Percentiles rank a stretch among this genome's conserved stretches.
These are phyloP conservation scores for Galeopsis tetrahit DNA, from an alignment of 257 asterid species.

Conservation along the genomic window DNA sequence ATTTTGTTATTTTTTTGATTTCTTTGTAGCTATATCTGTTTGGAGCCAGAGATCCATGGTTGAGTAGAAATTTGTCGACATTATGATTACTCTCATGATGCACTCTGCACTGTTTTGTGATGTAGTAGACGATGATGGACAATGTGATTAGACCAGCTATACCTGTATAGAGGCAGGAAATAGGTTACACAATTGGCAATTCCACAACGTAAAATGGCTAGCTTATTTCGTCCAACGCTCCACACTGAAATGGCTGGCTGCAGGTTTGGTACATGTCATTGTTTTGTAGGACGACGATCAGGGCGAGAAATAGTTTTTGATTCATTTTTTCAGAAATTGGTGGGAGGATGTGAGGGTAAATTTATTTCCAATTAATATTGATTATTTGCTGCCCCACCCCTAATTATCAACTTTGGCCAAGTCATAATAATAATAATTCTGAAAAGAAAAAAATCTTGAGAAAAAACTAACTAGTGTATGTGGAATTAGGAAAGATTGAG, in stretches of 20 bases:
- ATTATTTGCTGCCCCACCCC: neutral
- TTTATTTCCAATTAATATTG: too few species aligned
- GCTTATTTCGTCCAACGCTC: neutral
- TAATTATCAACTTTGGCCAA: neutral
- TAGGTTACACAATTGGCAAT: neutral
- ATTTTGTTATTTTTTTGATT: slow-evolving; percentile 54
- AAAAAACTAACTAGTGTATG: too few species aligned
- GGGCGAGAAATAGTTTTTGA: slow-evolving; percentile 16
- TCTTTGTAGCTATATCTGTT: slow-evolving; percentile 47
- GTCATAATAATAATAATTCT: too few species aligned
- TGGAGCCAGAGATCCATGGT: slow-evolving; percentile 54
- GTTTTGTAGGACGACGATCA: slow-evolving; percentile 31
- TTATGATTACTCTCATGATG: slow-evolving; percentile 16
- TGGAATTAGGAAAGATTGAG: too few species aligned
- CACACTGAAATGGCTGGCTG: slow-evolving; percentile 37
- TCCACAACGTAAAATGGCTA: slow-evolving; percentile 53
- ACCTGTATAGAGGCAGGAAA: slow-evolving; percentile 42
- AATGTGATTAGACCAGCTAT: slow-evolving; percentile 12
- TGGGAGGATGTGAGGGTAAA: neutral
- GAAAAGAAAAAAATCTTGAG: too few species aligned
- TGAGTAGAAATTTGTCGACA: slow-evolving; percentile 47
- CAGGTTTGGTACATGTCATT: slow-evolving; percentile 33
- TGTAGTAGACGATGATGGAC: slow-evolving; percentile 32
- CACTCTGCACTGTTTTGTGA: slow-evolving; percentile 25
- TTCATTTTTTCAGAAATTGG: slow-evolving; percentile 29